phyloP scores from a whole-genome alignment of 768 basidiomycete species.

The Cystofilobasidium ferigula region DNA sequence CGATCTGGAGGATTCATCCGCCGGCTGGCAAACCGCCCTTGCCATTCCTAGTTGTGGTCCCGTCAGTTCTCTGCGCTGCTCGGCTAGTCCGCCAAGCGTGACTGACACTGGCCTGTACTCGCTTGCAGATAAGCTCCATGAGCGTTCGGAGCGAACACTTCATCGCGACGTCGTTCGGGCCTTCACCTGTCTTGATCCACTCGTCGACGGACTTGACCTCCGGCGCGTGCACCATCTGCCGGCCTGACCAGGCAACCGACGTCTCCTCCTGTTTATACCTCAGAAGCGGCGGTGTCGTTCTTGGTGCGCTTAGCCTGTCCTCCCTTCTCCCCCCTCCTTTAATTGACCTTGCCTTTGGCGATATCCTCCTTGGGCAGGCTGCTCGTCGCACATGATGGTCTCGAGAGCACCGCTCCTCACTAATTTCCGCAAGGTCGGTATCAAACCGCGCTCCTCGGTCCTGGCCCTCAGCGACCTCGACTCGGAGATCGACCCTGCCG shows the following conservation, averaged over 20 bases:
- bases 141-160: constrained; percentile 6
- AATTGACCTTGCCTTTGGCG: background rate
- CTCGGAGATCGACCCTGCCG: constrained; percentile 9
- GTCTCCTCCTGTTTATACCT: constrained; percentile 10
- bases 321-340: background rate
- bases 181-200: constrained; percentile 9
- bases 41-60: background rate
- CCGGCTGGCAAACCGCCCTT: background rate
- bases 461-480: constrained; percentile 9
- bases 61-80: background rate
- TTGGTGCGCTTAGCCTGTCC: constrained; percentile 5
- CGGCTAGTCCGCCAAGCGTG: background rate
- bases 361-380: constrained; percentile 14
- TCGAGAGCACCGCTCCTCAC: constrained; percentile 5
- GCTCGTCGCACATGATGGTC: constrained; percentile 21
- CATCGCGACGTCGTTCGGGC: constrained; percentile 22
- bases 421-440: background rate
- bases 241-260: constrained; percentile 22
- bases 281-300: constrained; percentile 9
- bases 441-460: constrained; percentile 6
- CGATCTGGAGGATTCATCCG: background rate
- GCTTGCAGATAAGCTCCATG: constrained; percentile 17
- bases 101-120: background rate
- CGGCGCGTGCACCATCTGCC: constrained; percentile 3
- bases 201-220: constrained; percentile 9